Conservation (phyloP, 2,329 filamentous ascomycete species). For the Sclerotiophoma versabilis region DNA sequence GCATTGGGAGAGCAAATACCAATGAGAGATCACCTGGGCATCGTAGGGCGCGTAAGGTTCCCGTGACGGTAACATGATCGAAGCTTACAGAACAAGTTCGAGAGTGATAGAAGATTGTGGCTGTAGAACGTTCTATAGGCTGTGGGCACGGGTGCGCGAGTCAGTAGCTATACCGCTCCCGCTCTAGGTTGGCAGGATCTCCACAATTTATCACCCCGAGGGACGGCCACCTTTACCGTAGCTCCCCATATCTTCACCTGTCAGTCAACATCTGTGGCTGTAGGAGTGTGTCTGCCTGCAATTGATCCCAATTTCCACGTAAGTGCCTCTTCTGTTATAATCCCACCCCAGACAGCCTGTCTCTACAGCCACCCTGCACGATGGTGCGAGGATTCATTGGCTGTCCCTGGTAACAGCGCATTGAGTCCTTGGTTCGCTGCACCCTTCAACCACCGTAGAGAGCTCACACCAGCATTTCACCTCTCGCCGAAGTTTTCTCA, state of each 20-base stretch:
- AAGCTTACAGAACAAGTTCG: constrained; percentile 1
- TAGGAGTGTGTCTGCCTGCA: constrained; percentile 6
- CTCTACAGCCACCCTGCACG: not conserved
- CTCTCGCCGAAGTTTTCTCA: not conserved
- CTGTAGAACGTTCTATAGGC: constrained; percentile 11
- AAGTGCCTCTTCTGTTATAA: not conserved
- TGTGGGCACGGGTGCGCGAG: constrained; percentile 8
- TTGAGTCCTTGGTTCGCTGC: constrained; percentile 1
- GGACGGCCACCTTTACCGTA: constrained; percentile 20
- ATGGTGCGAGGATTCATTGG: constrained; percentile 1
- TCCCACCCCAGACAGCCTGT: not conserved
- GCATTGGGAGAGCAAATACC: too few species aligned
- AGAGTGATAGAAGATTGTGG: constrained; percentile 7
- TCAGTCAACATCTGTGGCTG: constrained; percentile 13
- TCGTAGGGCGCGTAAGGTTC: too few species aligned
- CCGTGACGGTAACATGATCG: not conserved
- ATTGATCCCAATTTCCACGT: constrained; percentile 4
- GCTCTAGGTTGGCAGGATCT: constrained; percentile 5
- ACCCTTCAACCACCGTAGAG: not conserved
- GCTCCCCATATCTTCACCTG: constrained; percentile 13
- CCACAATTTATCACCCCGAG: constrained; percentile 7
- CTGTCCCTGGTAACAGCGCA: constrained; percentile 2
- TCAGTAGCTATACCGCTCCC: constrained; percentile 10
- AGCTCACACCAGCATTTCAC: constrained; percentile 1
- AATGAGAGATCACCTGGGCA: too few species aligned